A percentile compares a stretch with the other conserved stretches of the same genome.
These are phyloP conservation scores for Coriolopsis trogii DNA, from an alignment of 1,284 basidiomycete species.

Conservation along the genomic window DNA sequence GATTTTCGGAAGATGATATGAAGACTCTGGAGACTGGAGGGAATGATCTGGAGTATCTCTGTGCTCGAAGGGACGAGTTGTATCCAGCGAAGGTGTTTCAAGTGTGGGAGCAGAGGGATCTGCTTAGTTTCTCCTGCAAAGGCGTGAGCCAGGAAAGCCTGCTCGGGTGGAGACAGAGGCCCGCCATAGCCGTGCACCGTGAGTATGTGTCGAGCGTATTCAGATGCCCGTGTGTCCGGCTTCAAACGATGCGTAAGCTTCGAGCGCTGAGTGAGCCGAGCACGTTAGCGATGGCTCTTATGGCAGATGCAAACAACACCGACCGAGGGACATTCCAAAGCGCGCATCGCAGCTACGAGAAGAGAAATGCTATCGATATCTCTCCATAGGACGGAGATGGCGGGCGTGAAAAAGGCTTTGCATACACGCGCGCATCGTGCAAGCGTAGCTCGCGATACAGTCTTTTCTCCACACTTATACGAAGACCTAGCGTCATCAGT, in stretches of 20 bases:
- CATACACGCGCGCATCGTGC: constrained; percentile 18
- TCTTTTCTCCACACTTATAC: constrained; percentile 3
- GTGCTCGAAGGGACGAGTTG: neutral
- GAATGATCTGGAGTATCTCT: constrained; percentile 7
- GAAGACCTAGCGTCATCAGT: constrained; percentile 8
- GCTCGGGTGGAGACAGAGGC: neutral
- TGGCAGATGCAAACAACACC: neutral
- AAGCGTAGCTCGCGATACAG: constrained; percentile 1
- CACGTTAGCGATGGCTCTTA: no score
- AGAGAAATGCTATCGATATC: constrained; percentile 13
- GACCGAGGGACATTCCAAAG: neutral
- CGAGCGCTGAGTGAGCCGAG: neutral
- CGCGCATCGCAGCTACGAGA: neutral
- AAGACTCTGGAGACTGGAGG: constrained; percentile 12
- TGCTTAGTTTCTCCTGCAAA: neutral
- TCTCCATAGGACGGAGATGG: constrained; percentile 13
- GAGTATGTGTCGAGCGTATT: constrained; percentile 16
- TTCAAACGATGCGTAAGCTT: neutral
- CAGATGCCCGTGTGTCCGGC: neutral
- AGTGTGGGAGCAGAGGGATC: constrained; percentile 3
- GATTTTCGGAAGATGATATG: constrained; percentile 13
- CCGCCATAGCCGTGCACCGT: constrained; percentile 4
- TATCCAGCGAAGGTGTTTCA: constrained; percentile 13
- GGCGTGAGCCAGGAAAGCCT: neutral
- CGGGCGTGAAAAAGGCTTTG: constrained; percentile 16